Percentiles rank a stretch among this genome's conserved stretches.
phyloP scores from a whole-genome alignment of 306 rosid species.

The Astragalus membranaceus region DNA sequence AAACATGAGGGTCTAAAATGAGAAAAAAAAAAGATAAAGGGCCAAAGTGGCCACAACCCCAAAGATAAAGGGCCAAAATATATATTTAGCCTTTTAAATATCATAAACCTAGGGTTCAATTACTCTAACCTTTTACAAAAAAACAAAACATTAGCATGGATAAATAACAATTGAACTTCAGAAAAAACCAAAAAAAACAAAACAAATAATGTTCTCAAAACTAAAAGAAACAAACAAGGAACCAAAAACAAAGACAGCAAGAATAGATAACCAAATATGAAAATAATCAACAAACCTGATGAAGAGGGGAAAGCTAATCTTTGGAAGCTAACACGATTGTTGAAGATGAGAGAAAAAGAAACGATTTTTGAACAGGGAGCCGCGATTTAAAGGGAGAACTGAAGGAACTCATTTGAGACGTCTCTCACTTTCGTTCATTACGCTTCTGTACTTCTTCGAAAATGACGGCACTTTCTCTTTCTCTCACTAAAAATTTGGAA shows the following conservation, averaged over 20 bases:
- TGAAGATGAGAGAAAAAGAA: not conserved
- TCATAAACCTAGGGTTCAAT: slow-evolving; percentile 10
- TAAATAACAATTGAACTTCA: not conserved
- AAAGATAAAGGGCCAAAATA: no score
- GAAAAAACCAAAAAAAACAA: not conserved
- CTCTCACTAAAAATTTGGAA: not conserved
- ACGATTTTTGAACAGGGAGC: not conserved
- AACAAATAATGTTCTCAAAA: not conserved
- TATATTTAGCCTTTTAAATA: no score
- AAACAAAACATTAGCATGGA: not conserved
- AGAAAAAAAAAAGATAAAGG: no score
- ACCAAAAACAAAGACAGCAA: not conserved
- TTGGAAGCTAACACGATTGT: not conserved
- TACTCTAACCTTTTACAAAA: not conserved
- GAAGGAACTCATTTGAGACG: not conserved
- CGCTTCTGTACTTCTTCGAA: not conserved
- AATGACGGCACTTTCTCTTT: slow-evolving; percentile 14
- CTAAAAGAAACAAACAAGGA: not conserved
- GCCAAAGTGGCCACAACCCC: no score
- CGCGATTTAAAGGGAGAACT: slow-evolving; percentile 1
- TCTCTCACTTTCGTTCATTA: not conserved
- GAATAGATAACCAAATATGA: not conserved
- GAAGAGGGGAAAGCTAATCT: not conserved
- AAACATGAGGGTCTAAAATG: no score
- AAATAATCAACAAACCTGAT: not conserved